A percentile compares a stretch with the other conserved stretches of the same genome.
These are phyloP conservation scores for Colletotrichum endophyticum DNA, from an alignment of 2,329 filamentous ascomycete species.

Conservation along the genomic window DNA sequence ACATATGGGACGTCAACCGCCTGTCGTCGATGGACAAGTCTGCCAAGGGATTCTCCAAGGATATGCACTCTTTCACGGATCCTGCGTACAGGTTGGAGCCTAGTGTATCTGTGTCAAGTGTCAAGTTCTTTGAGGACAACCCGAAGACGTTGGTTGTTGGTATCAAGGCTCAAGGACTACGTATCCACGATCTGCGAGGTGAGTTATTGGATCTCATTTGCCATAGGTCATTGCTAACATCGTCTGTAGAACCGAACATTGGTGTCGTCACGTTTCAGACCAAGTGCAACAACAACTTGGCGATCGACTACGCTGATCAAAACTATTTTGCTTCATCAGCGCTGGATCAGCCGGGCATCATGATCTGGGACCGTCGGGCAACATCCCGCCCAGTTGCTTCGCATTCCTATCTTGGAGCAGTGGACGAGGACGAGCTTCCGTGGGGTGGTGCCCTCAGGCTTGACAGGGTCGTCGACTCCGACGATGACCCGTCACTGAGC, in stretches of 20 bases:
- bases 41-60: conserved; percentile 54
- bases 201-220: conserved; percentile 4
- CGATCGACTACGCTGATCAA: conserved; percentile 79
- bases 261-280: conserved; percentile 64
- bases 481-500: conserved; percentile 51
- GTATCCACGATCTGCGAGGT: conserved; percentile 82
- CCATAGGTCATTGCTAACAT: conserved; percentile 22
- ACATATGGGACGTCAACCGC: conserved; percentile 80
- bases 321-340: conserved; percentile 87
- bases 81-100: conserved; percentile 65
- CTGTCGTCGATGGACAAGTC: conserved; percentile 54
- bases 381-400: conserved; percentile 57
- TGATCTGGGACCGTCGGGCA: conserved; percentile 80
- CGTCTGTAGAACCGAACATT: conserved; percentile 50
- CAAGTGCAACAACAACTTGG: conserved; percentile 72
- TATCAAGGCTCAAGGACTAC: conserved; percentile 75
- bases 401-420: conserved; percentile 58
- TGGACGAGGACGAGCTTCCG: conserved; percentile 65
- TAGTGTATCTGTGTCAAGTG: conserved; percentile 78
- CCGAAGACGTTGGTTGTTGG: conserved; percentile 78
- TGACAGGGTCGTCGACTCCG: conserved; percentile 61
- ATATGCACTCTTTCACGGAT: conserved; percentile 56
- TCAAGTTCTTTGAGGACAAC: conserved; percentile 81
- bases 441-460: conserved; percentile 67
- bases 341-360: conserved; percentile 74